Evolutionary conservation across 129 eudicot genomes (phyloP).

Genomic region (Flaveria ramosissima): DNA sequence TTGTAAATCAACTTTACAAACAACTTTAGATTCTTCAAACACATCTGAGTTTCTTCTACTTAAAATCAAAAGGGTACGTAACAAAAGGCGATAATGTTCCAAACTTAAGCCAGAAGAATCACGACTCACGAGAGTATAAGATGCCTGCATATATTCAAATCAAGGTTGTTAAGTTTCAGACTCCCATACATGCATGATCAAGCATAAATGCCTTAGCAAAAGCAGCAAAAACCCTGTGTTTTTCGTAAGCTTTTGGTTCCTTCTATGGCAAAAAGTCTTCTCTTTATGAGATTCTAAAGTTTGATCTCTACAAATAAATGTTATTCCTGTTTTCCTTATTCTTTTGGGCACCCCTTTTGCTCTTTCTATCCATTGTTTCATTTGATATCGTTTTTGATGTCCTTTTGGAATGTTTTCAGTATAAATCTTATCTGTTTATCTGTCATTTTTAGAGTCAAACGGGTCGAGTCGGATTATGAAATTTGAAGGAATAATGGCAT

Average conservation of each 20-base stretch:
- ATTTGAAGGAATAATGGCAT: no score
- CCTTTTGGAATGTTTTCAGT: not conserved
- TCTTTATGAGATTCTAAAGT: slow-evolving; percentile 40
- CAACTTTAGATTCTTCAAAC: slow-evolving; percentile 16
- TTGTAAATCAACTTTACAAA: not conserved
- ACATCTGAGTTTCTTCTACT: slow-evolving; percentile 24
- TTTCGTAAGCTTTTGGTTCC: slow-evolving; percentile 33
- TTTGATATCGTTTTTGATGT: not conserved
- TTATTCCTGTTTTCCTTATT: slow-evolving; percentile 28
- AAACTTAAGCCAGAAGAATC: slow-evolving; percentile 39
- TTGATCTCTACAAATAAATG: slow-evolving; percentile 25
- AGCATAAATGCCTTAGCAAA: slow-evolving; percentile 37
- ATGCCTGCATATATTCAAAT: slow-evolving; percentile 22
- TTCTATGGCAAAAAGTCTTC: slow-evolving; percentile 33
- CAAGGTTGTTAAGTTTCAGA: slow-evolving; percentile 1
- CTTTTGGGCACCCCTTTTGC: slow-evolving; percentile 21
- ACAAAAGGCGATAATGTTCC: slow-evolving; percentile 30
- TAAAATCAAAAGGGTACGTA: slow-evolving; percentile 6
- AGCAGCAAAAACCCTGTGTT: slow-evolving; percentile 24
- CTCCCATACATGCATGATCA: slow-evolving; percentile 27
- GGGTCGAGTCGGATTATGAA: not conserved
- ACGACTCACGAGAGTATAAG: slow-evolving; percentile 19
- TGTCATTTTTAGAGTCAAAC: no score
- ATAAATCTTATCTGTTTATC: not conserved
- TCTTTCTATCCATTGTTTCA: slow-evolving; percentile 18